A percentile compares a stretch with the other conserved stretches of the same genome.
Conservation (phyloP, 2,329 filamentous ascomycete genomes). For the Epichloe elymi region DNA sequence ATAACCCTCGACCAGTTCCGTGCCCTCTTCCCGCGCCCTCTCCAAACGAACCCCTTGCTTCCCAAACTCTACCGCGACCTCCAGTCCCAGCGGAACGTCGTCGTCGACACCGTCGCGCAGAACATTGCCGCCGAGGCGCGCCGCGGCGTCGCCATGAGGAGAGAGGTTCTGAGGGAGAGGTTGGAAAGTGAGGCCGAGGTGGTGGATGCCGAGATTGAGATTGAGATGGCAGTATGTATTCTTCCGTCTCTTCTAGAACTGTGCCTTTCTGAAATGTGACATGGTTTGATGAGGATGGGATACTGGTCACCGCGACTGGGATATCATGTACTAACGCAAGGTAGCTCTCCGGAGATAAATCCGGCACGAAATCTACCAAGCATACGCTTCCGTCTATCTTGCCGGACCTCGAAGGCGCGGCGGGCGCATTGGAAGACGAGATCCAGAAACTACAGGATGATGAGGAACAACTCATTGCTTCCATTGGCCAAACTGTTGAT, state of each 20-base stretch:
- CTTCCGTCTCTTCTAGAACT: not conserved
- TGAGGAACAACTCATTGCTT: constrained; percentile 43
- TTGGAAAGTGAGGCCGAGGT: constrained; percentile 38
- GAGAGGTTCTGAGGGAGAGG: constrained; percentile 41
- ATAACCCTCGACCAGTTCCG: constrained; percentile 64
- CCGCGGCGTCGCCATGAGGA: constrained; percentile 43
- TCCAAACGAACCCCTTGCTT: constrained; percentile 53
- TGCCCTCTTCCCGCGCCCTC: constrained; percentile 56
- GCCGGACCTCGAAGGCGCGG: constrained; percentile 55
- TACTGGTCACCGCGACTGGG: too few species aligned
- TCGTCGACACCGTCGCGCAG: constrained; percentile 52
- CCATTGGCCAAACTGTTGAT: constrained; percentile 53
- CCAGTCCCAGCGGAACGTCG: constrained; percentile 56
- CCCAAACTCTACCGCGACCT: constrained; percentile 66
- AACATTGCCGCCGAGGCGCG: constrained; percentile 55
- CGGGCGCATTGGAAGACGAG: constrained; percentile 52
- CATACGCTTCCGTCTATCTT: constrained; percentile 55
- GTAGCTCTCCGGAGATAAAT: constrained; percentile 44
- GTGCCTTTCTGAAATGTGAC: too few species aligned
- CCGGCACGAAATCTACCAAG: constrained; percentile 31
- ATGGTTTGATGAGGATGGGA: too few species aligned
- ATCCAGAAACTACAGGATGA: constrained; percentile 53
- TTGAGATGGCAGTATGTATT: constrained; percentile 41
- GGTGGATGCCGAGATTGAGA: constrained; percentile 49
- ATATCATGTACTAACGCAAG: not conserved